Evolutionary conservation across 2,329 filamentous ascomycete genomes (phyloP).

Genomic region (Diatrype stigma): DNA sequence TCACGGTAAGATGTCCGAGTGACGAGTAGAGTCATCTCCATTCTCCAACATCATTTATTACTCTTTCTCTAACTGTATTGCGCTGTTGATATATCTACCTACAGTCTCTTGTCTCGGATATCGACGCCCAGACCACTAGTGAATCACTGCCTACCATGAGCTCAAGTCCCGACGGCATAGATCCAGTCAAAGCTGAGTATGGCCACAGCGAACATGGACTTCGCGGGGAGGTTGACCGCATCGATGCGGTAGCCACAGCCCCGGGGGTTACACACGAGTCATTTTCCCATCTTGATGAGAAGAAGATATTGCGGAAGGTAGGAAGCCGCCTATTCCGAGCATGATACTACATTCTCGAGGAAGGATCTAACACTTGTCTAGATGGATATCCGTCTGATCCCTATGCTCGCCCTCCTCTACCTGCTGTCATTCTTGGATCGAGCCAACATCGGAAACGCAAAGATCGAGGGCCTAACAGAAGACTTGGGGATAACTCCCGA

Average conservation of each 20-base stretch:
- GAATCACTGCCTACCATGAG: constrained; percentile 13
- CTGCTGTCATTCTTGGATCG: constrained; percentile 66
- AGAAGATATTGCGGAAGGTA: constrained; percentile 54
- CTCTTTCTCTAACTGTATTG: background rate
- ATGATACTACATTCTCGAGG: background rate
- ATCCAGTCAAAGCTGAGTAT: constrained; percentile 11
- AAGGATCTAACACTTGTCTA: too few relatives aligned
- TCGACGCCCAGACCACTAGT: background rate
- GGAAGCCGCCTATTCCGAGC: background rate
- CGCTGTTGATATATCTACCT: background rate
- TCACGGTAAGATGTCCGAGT: background rate
- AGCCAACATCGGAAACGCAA: constrained; percentile 64
- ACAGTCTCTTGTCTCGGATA: background rate
- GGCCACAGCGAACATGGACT: constrained; percentile 8
- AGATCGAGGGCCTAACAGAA: constrained; percentile 55
- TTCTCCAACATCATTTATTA: background rate
- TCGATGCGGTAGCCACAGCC: constrained; percentile 17
- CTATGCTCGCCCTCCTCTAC: constrained; percentile 64
- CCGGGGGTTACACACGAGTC: constrained; percentile 20
- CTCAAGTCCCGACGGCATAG: constrained; percentile 12
- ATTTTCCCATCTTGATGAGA: constrained; percentile 47
- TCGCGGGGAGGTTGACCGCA: constrained; percentile 13
- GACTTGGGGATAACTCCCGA: constrained; percentile 54
- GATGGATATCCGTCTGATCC: constrained; percentile 51
- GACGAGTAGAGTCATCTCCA: background rate